A percentile compares a stretch with the other conserved stretches of the same genome.
Evolutionary conservation across 2,329 filamentous ascomycete genomes (phyloP).

Genomic region (Tolypocladium ophioglossoides): DNA sequence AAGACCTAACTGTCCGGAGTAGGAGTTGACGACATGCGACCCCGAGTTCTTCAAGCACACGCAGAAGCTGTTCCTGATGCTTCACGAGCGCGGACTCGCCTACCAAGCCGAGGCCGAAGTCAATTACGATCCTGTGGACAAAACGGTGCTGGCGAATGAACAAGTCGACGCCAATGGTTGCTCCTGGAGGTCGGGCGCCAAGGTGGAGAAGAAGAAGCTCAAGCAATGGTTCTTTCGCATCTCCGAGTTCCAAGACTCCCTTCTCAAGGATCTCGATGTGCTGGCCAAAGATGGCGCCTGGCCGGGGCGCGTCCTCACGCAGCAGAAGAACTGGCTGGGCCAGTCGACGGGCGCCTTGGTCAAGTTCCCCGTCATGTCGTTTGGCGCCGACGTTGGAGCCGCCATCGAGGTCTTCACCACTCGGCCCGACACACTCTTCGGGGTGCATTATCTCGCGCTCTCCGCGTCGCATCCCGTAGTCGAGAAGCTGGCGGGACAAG

Average conservation of each 20-base stretch:
- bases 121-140: conserved; percentile 84
- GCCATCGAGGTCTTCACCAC: conserved; percentile 72
- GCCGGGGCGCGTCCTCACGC: conserved; percentile 72
- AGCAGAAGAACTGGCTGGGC: conserved; percentile 85
- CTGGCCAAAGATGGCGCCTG: conserved; percentile 56
- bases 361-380: conserved; percentile 52
- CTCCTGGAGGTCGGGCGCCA: conserved; percentile 80
- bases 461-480: conserved; percentile 65
- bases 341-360: conserved; percentile 64
- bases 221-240: conserved; percentile 90
- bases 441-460: conserved; percentile 75
- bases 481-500: conserved; percentile 42
- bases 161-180: conserved; percentile 79
- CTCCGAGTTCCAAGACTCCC: conserved; percentile 62
- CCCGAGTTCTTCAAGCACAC: conserved; percentile 85
- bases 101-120: conserved; percentile 77
- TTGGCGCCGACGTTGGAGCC: conserved; percentile 27
- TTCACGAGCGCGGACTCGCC: conserved; percentile 64
- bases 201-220: conserved; percentile 67
- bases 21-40: conserved; percentile 80
- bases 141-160: conserved; percentile 84
- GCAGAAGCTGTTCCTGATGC: conserved; percentile 71
- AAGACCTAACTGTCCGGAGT: background rate
- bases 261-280: conserved; percentile 60
- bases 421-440: conserved; percentile 76